Percentiles rank a stretch among this genome's conserved stretches.
Conservation (phyloP, 331 rosid species). For the Malus hybrid region DNA sequence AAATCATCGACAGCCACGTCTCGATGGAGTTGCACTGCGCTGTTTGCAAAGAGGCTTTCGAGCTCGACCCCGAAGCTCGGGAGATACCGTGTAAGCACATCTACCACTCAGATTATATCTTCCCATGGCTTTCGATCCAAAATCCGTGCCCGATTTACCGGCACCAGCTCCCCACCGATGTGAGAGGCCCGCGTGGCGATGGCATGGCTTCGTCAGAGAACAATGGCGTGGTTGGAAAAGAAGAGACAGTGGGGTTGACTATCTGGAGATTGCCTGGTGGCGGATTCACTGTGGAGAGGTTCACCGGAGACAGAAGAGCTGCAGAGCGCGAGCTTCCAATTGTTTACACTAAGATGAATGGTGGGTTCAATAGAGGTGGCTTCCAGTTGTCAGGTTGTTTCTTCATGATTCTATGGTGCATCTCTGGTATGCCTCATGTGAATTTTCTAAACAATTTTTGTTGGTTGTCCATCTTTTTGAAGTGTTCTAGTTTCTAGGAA, state of each 20-base stretch:
- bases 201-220: constrained; percentile 33
- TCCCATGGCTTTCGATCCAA: constrained; percentile 58
- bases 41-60: constrained; percentile 50
- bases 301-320: constrained; percentile 52
- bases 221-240: constrained; percentile 17
- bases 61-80: constrained; percentile 50
- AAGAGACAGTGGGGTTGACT: constrained; percentile 51
- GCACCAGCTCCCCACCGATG: constrained; percentile 45
- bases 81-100: constrained; percentile 77
- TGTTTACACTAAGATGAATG: constrained; percentile 64
- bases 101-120: constrained; percentile 54
- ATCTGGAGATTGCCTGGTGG: constrained; percentile 74
- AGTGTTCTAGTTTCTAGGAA: constrained; percentile 20
- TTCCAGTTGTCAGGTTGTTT: constrained; percentile 18
- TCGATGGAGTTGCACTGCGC: constrained; percentile 55
- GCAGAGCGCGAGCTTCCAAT: constrained; percentile 61
- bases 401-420: not conserved
- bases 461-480: too few relatives aligned
- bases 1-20: constrained; percentile 36
- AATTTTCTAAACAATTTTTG: too few relatives aligned
- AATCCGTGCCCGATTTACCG: constrained; percentile 71
- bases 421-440: too few relatives aligned
- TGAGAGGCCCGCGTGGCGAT: constrained; percentile 18
- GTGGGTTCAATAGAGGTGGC: constrained; percentile 33
- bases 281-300: constrained; percentile 69